phyloP scores from a whole-genome alignment of 2,329 filamentous ascomycete species.

The Rhinocladiella similis region DNA sequence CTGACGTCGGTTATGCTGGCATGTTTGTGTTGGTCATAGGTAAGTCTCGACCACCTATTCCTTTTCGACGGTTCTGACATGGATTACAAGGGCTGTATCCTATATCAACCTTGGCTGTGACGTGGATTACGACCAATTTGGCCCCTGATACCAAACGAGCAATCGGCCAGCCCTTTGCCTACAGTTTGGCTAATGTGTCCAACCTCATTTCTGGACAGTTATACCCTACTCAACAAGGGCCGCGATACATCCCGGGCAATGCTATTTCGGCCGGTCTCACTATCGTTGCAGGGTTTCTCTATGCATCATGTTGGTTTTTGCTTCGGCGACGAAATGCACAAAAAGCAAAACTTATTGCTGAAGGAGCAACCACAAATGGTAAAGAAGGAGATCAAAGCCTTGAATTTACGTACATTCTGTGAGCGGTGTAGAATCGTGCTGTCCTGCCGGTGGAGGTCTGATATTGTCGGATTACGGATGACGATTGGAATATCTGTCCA shows the following conservation, averaged over 20 bases:
- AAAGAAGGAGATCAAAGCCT: constrained; percentile 31
- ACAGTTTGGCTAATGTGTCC: constrained; percentile 33
- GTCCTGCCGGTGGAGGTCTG: too few relatives aligned
- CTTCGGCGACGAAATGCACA: constrained; percentile 31
- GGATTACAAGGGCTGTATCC: constrained; percentile 30
- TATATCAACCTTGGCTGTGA: constrained; percentile 30
- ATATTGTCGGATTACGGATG: too few relatives aligned
- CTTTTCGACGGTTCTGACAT: background rate
- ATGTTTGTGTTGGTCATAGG: constrained; percentile 35
- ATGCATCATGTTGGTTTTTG: constrained; percentile 32
- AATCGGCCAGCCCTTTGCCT: constrained; percentile 34
- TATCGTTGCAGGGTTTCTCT: constrained; percentile 27
- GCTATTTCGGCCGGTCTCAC: constrained; percentile 31
- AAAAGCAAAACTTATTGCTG: constrained; percentile 33
- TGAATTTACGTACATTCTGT: constrained; percentile 32
- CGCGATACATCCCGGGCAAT: constrained; percentile 35
- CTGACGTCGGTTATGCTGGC: constrained; percentile 35
- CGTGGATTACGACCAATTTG: constrained; percentile 38
- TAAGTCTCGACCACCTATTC: constrained; percentile 1
- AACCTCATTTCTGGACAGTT: constrained; percentile 35
- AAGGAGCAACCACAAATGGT: constrained; percentile 33
- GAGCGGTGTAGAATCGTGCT: constrained; percentile 3
- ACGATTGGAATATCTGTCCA: too few relatives aligned
- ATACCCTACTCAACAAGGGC: constrained; percentile 35
- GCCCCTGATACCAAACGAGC: constrained; percentile 37